A percentile compares a stretch with the other conserved stretches of the same genome.
These are phyloP conservation scores for Hypholoma sublateritium DNA, from an alignment of 768 basidiomycete species.

Conservation along the genomic window DNA sequence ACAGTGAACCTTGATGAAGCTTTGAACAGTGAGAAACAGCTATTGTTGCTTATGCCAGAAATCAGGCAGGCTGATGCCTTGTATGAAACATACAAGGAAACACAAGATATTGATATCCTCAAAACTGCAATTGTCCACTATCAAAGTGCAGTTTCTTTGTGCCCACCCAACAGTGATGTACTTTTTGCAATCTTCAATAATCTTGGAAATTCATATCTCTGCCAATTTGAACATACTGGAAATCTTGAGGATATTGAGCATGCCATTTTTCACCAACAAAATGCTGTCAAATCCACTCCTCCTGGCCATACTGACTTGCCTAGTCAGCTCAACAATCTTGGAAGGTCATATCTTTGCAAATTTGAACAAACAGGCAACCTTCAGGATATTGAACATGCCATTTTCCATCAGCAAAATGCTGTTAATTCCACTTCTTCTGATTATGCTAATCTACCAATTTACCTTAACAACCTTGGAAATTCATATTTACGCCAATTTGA, in stretches of 20 bases:
- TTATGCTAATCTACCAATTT: neutral
- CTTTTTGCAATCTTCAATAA: no score
- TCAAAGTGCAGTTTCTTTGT: no score
- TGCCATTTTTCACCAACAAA: conserved; percentile 11
- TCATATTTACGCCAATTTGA: no score
- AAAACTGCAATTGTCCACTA: no score
- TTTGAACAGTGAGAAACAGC: no score
- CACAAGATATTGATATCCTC: no score
- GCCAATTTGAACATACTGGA: conserved; percentile 13
- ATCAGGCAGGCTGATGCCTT: no score
- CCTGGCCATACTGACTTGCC: conserved; percentile 16
- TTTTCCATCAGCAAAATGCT: conserved; percentile 4
- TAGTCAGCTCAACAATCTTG: conserved; percentile 18
- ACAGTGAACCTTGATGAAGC: no score
- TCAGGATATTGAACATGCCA: conserved; percentile 4
- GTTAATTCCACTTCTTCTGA: conserved; percentile 3
- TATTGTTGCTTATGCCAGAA: no score
- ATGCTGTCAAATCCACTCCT: conserved; percentile 13
- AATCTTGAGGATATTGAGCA: conserved; percentile 23
- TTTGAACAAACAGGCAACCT: no score
- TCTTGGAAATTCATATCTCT: conserved; percentile 14
- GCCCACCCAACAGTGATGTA: no score
- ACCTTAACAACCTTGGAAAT: neutral
- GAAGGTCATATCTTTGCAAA: conserved; percentile 18
- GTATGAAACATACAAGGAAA: no score